phyloP scores from a whole-genome alignment of 2,329 filamentous ascomycete genomes.

The Clonostachys chloroleuca region DNA sequence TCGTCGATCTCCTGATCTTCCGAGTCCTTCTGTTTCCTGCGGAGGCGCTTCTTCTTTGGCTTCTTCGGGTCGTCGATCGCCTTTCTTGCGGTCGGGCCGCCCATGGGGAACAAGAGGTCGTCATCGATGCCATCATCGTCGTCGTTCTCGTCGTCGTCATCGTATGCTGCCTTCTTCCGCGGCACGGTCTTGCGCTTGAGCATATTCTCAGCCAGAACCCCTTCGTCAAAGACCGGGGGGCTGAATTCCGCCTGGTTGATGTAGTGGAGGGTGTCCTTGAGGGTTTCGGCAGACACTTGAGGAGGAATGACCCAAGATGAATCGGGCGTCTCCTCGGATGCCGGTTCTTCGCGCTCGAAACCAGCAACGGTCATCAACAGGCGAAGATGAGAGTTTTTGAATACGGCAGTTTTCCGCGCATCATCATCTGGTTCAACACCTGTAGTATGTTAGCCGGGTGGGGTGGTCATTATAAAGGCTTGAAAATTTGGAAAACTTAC shows the following conservation, averaged over 20 bases:
- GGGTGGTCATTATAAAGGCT: constrained; percentile 1
- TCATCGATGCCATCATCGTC: constrained; percentile 30
- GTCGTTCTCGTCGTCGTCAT: constrained; percentile 64
- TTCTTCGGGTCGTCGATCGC: constrained; percentile 53
- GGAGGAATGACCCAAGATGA: constrained; percentile 76
- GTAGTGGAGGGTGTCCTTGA: constrained; percentile 65
- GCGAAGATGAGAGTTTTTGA: constrained; percentile 84
- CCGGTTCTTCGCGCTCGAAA: constrained; percentile 53
- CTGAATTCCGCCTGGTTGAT: constrained; percentile 77
- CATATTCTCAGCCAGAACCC: constrained; percentile 69
- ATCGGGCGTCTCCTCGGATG: constrained; percentile 66
- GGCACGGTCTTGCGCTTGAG: constrained; percentile 65
- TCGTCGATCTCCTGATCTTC: constrained; percentile 49
- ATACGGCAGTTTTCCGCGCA: constrained; percentile 67
- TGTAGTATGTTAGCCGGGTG: constrained; percentile 25
- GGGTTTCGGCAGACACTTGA: constrained; percentile 54
- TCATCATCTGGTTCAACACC: constrained; percentile 62
- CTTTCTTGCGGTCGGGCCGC: constrained; percentile 57
- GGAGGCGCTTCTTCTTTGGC: constrained; percentile 32
- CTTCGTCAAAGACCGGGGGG: constrained; percentile 74
- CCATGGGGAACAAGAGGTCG: constrained; percentile 64
- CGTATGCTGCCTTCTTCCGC: constrained; percentile 57
- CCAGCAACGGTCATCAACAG: constrained; percentile 77
- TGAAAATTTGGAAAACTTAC: constrained; percentile 17
- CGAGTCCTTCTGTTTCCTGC: constrained; percentile 40